Evolutionary conservation across 148 eudicot species (phyloP), one percentile per base, ranked within the genome.

Genomic region (Rheum nobile): DNA sequence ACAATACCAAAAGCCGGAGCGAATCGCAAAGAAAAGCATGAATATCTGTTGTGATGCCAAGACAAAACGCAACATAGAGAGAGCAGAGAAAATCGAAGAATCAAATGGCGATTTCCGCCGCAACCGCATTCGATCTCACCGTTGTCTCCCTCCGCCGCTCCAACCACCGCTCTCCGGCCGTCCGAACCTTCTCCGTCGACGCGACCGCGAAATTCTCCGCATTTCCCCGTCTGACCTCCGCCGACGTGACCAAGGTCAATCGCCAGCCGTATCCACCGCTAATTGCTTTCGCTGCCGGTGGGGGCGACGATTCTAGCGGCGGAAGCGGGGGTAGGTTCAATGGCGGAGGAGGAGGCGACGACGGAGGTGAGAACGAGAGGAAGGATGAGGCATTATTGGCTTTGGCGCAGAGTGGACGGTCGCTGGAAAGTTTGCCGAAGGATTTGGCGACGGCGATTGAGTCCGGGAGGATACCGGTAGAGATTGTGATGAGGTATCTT

Each of bases 361-460:
- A 34, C 3, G 74, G 46, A 0, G 86, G 68, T 0, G 84, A 70
- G 21, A 34, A 71, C 39, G 75, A 54, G 82, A 84, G 88, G 34
- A 82, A 37, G 83, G 76, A 76, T n/a, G 97, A 84, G 73, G 98
- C 86, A 28, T 42, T 95, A 77, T 19, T 95, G 84, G 83, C 77
- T 75, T 47, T 91, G 72, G 85, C 85, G 59, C 82, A 88, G 77
- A 47, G 74, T 4, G 91, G 91, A 74, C 71, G 93, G 79, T 47
- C 83, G 70, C 35, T 95, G 42, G 98, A 91, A 32, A 90, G 89
- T 39, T 54, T 95, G 29, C 97, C 98, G n/a, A 81, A 79, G 81
- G 98, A 91, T 72, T 81, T 91, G 82, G 88, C 82, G 78, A 83
- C 83, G n/a, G 98, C 90, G 71, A 78, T 95, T 12, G 82, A 77